Conservation (phyloP, 371 early-diverging fungal species). For the Lichtheimia corymbifera region DNA sequence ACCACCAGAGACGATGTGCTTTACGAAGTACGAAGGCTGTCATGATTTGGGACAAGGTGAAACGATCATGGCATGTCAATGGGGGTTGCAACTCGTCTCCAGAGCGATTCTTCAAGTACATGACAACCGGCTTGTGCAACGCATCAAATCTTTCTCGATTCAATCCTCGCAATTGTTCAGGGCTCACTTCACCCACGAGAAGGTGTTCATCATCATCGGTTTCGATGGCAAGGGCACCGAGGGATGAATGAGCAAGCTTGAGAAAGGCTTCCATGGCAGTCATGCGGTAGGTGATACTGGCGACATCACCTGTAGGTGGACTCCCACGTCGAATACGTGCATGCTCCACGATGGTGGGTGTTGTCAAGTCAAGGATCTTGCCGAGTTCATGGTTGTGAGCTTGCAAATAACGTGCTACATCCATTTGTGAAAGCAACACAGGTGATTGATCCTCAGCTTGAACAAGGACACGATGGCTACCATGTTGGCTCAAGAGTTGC, state of each 20-base stretch:
- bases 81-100: conserved; percentile 46
- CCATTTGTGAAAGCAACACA: conserved; percentile 61
- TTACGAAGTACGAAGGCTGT: conserved; percentile 54
- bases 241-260: conserved; percentile 41
- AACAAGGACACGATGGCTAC: conserved; percentile 56
- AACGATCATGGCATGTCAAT: conserved; percentile 55
- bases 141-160: conserved; percentile 51
- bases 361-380: conserved; percentile 47
- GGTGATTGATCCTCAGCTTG: conserved; percentile 33
- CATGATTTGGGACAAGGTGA: conserved; percentile 61
- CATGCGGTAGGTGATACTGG: conserved; percentile 38
- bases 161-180: conserved; percentile 63
- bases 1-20: conserved; percentile 60
- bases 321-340: conserved; percentile 5
- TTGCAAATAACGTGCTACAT: conserved; percentile 57
- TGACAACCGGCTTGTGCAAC: conserved; percentile 44
- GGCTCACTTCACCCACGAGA: conserved; percentile 59
- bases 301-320: background rate
- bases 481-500: conserved; percentile 42
- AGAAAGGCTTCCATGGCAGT: conserved; percentile 58
- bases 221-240: conserved; percentile 52
- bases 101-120: conserved; percentile 46
- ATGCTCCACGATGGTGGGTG: conserved; percentile 32
- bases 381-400: conserved; percentile 61
- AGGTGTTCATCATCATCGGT: conserved; percentile 47